These are phyloP conservation scores for Schizopora paradoxa DNA, from an alignment of 1,284 basidiomycete genomes.

Conservation along the genomic window DNA sequence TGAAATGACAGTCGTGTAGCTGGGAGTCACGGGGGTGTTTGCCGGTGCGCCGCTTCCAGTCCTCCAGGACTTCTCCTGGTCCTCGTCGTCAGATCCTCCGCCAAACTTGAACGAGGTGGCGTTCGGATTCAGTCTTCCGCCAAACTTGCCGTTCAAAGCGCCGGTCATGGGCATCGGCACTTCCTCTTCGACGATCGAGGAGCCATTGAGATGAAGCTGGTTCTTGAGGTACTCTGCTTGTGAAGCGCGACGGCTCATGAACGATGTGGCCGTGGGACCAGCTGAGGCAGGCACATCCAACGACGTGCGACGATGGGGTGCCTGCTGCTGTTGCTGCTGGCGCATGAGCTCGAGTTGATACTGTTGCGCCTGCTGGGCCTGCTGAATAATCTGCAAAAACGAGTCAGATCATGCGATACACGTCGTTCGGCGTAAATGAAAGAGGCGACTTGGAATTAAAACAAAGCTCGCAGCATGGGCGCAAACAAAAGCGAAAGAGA, in stretches of 20 bases:
- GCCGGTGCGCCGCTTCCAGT: slow-evolving; percentile 31
- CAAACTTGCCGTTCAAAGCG: slow-evolving; percentile 67
- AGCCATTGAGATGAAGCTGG: slow-evolving; percentile 35
- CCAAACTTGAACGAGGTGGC: slow-evolving; percentile 37
- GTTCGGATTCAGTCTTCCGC: slow-evolving; percentile 45
- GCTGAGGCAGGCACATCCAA: slow-evolving; percentile 49
- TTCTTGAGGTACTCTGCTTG: slow-evolving; percentile 59
- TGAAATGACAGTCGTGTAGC: slow-evolving; percentile 55
- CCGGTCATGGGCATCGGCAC: slow-evolving; percentile 72
- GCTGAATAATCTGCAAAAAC: slow-evolving; percentile 33
- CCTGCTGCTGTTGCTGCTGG: slow-evolving; percentile 31
- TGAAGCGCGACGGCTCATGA: slow-evolving; percentile 60
- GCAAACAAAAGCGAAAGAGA: slow-evolving; percentile 14
- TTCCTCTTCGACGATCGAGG: slow-evolving; percentile 42
- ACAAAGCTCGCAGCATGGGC: no score
- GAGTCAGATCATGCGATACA: slow-evolving; percentile 11
- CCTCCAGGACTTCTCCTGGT: slow-evolving; percentile 37
- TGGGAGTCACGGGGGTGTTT: slow-evolving; percentile 40
- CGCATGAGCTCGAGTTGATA: slow-evolving; percentile 51
- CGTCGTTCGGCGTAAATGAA: slow-evolving; percentile 16
- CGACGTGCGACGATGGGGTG: slow-evolving; percentile 13
- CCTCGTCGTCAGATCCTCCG: slow-evolving; percentile 34
- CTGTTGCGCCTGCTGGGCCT: slow-evolving; percentile 53
- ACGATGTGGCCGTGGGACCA: slow-evolving; percentile 55
- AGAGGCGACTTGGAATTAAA: slow-evolving; percentile 11